Conservation (phyloP, 805 yeast species). For the Grigorovia transvaalensis region DNA sequence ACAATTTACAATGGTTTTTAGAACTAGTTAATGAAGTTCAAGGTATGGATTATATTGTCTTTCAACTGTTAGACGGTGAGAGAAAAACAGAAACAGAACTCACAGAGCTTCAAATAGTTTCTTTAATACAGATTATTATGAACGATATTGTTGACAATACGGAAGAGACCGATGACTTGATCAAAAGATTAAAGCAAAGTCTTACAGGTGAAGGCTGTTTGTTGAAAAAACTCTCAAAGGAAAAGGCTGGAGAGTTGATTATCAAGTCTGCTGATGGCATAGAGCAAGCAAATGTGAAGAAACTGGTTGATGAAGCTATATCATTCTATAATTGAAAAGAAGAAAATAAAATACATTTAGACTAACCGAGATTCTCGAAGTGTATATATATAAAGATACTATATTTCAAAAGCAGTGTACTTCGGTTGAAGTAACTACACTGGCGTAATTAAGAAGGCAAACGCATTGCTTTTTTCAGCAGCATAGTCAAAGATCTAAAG, state of each 20-base stretch:
- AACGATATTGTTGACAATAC: not conserved
- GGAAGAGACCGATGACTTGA: not conserved
- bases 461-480: too few relatives aligned
- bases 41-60: not conserved
- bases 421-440: too few relatives aligned
- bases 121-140: conserved; percentile 1
- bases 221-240: not conserved
- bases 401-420: too few relatives aligned
- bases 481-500: too few relatives aligned
- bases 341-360: not conserved
- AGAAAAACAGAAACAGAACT: not conserved
- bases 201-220: not conserved
- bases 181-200: not conserved
- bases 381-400: not conserved
- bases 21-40: not conserved
- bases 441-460: too few relatives aligned
- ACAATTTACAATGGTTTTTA: not conserved
- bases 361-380: too few relatives aligned
- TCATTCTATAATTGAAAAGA: not conserved
- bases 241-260: not conserved
- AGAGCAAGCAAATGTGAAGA: not conserved
- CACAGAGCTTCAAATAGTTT: not conserved
- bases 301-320: not conserved
- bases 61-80: not conserved
- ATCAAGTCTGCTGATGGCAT: not conserved